Base-by-base conservation (phyloP, 139 green algal genomes). In the Micromonas commoda region DNA sequence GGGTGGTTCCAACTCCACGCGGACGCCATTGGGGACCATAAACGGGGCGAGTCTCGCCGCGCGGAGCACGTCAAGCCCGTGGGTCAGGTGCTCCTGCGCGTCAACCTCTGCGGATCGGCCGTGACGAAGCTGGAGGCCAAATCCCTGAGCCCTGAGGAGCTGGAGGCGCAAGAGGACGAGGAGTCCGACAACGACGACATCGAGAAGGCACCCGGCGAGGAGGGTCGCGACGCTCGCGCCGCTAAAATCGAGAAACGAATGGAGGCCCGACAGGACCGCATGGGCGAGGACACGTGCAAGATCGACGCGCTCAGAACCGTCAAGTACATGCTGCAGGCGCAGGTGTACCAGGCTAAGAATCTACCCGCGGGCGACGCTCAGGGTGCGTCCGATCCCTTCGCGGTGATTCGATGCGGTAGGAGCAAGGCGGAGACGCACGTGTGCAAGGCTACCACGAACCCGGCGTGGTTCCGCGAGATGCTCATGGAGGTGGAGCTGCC, bases 401-500 rank as follows among this genome's bases (percentile, higher is more conserved):
- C 68, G 2, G 68, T 75, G 4, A 13, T 75, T 61, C 68, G 68
- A 26, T 38, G 31, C 38, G 68, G 68, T 3, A 20, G 68, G 29
- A 39, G 6, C 2, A 26, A 61, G 2, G 68, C 38, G 2, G 20
- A 75, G 29, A 75, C 68, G 68, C 68, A 75, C 20, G 38, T 61
- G 37, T n/a, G 26, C 6, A 61, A 64, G 29, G 31, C 20, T 29
- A 75, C 68, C 0, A 61, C 38, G 37, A 63, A 35, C 21, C 68
- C 68, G 19, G 26, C 34, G 19, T 75, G 68, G 68, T 75, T 75
- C 29, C 28, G 68, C 2, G 68, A 75, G n/a, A 21, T 75, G 6
- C 53, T 75, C 68, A 39, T 75, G 21, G 37, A 63, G 68, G 38
- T 75, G 20, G 68, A 75, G 19, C 26, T 75, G 31, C 68, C 68